phyloP scores from a whole-genome alignment of 352 stramenopile species.

The Phytophthora macrochlamydospora region DNA sequence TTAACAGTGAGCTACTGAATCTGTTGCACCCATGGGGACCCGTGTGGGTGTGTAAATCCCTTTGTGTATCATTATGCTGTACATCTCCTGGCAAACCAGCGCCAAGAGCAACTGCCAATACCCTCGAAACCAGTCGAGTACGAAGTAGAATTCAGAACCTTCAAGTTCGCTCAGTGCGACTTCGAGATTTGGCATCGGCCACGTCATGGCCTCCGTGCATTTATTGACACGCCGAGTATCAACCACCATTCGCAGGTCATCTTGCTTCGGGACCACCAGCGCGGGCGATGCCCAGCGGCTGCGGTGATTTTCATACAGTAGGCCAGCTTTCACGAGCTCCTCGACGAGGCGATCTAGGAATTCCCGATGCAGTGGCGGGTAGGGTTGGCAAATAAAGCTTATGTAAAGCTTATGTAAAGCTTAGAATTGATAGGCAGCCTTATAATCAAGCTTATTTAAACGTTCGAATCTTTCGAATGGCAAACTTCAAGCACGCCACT shows the following conservation, averaged over 20 bases:
- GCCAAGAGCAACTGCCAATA: slow-evolving; percentile 25
- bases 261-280: background rate
- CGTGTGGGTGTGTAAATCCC: slow-evolving; percentile 18
- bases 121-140: slow-evolving; percentile 20
- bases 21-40: slow-evolving; percentile 20
- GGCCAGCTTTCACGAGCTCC: background rate
- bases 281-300: slow-evolving; percentile 7
- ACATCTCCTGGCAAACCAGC: slow-evolving; percentile 7
- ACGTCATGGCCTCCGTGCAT: slow-evolving; percentile 20
- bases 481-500: too few relatives aligned
- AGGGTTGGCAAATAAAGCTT: background rate
- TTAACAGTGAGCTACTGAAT: slow-evolving; percentile 15
- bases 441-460: too few relatives aligned
- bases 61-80: slow-evolving; percentile 19
- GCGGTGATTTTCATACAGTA: slow-evolving; percentile 1
- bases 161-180: slow-evolving; percentile 6
- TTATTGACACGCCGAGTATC: slow-evolving; percentile 19
- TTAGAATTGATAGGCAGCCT: too few relatives aligned
- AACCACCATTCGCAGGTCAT: slow-evolving; percentile 22
- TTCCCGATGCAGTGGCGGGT: background rate
- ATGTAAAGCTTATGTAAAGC: too few relatives aligned
- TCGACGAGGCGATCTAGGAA: background rate
- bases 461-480: too few relatives aligned
- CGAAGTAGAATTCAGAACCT: slow-evolving; percentile 8
- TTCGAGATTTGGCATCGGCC: slow-evolving; percentile 25